Base-by-base conservation (phyloP, 257 asterid genomes). In the Eustoma russellianum region DNA sequence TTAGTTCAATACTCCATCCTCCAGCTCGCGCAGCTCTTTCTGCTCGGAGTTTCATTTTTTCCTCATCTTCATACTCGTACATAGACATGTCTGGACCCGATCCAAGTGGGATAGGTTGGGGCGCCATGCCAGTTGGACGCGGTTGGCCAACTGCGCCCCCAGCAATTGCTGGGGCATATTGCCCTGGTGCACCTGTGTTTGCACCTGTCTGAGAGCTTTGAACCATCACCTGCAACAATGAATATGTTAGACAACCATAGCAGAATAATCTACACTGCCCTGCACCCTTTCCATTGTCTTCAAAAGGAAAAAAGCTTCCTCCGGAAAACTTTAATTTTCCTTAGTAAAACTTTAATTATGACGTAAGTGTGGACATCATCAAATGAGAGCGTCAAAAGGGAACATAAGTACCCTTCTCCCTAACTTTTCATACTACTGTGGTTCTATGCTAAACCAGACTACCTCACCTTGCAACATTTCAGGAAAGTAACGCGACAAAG, bases 1-100 rank as follows among this genome's bases (percentile, higher is more conserved):
- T 81, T 44, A 80, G 75, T 49, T 92, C 97, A 6, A 66, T 10
- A 47, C 90, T 87, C 96, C 96, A 91, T 17, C 98, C 98, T 51
- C 96, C 98, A 1, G 98, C 98, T 73, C 69, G 85, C 9, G 94
- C 94, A 7, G 93, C 93, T 63, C 49, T 81, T 64, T 79, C 93
- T 0, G 70, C 78, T 61, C 94, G 79, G 52, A 77, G 76, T 74
- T 77, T 92, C 82, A 70, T 74, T 35, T 69, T 81, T 60, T 83
- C 98, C 62, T 79, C 95, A 12, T 88, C 95, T 59, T 80, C 95
- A n/a, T 70, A 72, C 33, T 92, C 95, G 19, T 64, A 68, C 56
- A 90, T 93, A 51, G 76, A 51, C 78, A 79, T 62, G 53, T 89
- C 97, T 55, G 59, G 77, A 52, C 86, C 75, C 0, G 86, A 63